A percentile compares a stretch with the other conserved stretches of the same genome.
phyloP scores from a whole-genome alignment of 345 rosid genomes.

The Anastatica hierochuntica region DNA sequence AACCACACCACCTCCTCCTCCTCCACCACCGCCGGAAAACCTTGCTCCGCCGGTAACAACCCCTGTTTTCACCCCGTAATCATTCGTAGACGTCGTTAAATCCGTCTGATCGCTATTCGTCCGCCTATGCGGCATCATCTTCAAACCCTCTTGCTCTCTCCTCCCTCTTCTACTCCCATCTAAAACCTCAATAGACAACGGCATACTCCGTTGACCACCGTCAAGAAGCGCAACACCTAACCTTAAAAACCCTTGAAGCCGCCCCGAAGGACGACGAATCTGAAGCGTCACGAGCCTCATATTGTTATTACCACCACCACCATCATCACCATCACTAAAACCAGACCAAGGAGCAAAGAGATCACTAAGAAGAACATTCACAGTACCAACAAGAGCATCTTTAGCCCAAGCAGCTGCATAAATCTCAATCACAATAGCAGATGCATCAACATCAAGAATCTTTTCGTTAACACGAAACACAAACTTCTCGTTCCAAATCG shows the following conservation, averaged over 20 bases:
- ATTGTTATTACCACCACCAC: conserved; percentile 17
- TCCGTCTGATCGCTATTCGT: conserved; percentile 62
- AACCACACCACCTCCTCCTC: conserved; percentile 6
- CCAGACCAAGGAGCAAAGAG: conserved; percentile 35
- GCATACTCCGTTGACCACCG: conserved; percentile 73
- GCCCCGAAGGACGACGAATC: conserved; percentile 73
- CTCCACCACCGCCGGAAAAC: conserved; percentile 4
- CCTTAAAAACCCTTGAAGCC: conserved; percentile 80
- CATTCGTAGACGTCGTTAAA: conserved; percentile 26
- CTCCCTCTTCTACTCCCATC: conserved; percentile 18
- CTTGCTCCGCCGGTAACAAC: conserved; percentile 10
- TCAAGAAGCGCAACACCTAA: conserved; percentile 65
- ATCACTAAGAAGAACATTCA: conserved; percentile 46
- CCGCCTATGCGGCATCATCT: conserved; percentile 33
- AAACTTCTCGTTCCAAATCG: conserved; percentile 83
- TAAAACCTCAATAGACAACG: conserved; percentile 34
- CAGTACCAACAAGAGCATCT: conserved; percentile 61
- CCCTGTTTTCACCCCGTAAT: conserved; percentile 26
- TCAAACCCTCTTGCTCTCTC: not conserved
- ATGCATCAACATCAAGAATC: conserved; percentile 42
- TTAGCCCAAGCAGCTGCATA: conserved; percentile 85
- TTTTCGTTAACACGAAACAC: conserved; percentile 66
- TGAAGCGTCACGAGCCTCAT: conserved; percentile 41
- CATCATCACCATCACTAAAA: conserved; percentile 11
- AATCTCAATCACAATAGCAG: conserved; percentile 61